phyloP scores from a whole-genome alignment of 2,329 filamentous ascomycete genomes.

The Hypoxylon sp. region DNA sequence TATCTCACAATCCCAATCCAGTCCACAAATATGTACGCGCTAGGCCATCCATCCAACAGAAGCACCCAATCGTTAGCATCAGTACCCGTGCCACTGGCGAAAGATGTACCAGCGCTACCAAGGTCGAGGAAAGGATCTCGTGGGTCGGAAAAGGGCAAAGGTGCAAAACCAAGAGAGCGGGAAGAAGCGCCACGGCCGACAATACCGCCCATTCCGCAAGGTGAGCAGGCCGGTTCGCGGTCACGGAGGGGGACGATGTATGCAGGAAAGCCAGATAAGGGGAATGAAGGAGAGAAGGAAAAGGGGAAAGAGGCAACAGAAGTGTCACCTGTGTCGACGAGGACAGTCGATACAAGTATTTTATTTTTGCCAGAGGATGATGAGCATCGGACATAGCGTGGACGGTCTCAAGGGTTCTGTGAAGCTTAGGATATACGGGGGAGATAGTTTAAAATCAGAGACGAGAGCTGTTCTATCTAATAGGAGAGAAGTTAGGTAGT shows the following conservation, averaged over 20 bases:
- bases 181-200: conserved; percentile 6
- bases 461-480: no score
- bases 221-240: conserved; percentile 25
- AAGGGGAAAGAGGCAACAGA: not conserved
- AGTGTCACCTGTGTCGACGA: conserved; percentile 24
- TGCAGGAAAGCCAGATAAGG: not conserved
- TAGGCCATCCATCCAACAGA: conserved; percentile 9
- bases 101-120: conserved; percentile 11
- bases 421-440: no score
- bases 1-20: not conserved
- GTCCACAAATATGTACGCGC: conserved; percentile 7
- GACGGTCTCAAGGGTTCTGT: no score
- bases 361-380: conserved; percentile 33
- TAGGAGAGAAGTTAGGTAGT: no score
- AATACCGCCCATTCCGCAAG: conserved; percentile 28
- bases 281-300: not conserved
- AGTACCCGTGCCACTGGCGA: not conserved
- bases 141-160: not conserved
- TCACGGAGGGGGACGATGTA: conserved; percentile 26
- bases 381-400: no score
- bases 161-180: not conserved
- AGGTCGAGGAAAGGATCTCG: not conserved
- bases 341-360: conserved; percentile 38
- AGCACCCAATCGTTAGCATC: conserved; percentile 16
- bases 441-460: no score